phyloP scores from a whole-genome alignment of 2,329 filamentous ascomycete species.

The Pezicula neosporulosa region DNA sequence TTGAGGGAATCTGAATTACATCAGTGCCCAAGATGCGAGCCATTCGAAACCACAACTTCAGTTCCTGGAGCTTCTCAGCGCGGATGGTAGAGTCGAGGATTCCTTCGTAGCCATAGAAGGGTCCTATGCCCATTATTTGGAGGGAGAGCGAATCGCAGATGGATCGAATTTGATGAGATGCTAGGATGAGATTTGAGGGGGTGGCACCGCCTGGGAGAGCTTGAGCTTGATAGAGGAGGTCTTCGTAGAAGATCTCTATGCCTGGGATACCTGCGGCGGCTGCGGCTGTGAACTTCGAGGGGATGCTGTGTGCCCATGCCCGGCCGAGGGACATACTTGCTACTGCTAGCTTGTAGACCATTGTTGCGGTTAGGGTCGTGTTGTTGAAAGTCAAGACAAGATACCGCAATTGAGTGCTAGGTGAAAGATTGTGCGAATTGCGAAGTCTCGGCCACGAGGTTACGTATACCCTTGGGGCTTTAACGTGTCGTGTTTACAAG shows the following conservation, averaged over 20 bases:
- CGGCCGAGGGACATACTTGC: constrained; percentile 76
- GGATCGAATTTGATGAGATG: constrained; percentile 51
- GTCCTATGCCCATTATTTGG: constrained; percentile 52
- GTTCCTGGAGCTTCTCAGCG: constrained; percentile 52
- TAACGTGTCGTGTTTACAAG: too few relatives aligned
- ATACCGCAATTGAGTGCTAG: not conserved
- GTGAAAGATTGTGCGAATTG: too few relatives aligned
- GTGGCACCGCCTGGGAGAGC: constrained; percentile 23
- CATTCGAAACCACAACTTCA: constrained; percentile 68
- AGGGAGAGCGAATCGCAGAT: constrained; percentile 56
- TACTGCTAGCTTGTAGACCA: constrained; percentile 63
- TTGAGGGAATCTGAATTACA: constrained; percentile 71
- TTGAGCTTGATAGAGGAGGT: constrained; percentile 59
- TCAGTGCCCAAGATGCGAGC: constrained; percentile 64
- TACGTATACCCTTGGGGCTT: too few relatives aligned
- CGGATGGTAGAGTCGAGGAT: constrained; percentile 60
- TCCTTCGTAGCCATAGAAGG: constrained; percentile 77
- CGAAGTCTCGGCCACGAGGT: too few relatives aligned
- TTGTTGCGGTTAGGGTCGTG: constrained; percentile 19
- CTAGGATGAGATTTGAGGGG: constrained; percentile 44
- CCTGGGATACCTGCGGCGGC: constrained; percentile 61
- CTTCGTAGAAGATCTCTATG: constrained; percentile 77
- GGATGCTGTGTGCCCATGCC: constrained; percentile 64
- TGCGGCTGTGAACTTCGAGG: constrained; percentile 66
- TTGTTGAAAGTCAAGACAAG: not conserved